phyloP scores from a whole-genome alignment of 2,329 filamentous ascomycete genomes.

The Diplodia sapinea region DNA sequence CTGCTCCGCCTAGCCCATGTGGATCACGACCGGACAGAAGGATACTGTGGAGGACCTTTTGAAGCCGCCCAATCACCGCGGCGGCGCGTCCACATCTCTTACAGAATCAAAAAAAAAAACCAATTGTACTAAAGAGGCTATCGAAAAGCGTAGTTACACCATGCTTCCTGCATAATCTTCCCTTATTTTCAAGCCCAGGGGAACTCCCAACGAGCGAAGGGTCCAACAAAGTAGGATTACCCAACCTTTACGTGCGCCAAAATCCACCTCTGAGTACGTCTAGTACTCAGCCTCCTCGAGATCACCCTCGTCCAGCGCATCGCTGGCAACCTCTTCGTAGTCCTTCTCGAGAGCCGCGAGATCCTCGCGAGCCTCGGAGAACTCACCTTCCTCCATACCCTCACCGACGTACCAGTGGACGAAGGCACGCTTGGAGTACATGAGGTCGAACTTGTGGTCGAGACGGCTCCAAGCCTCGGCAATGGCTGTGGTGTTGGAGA shows the following conservation, averaged over 20 bases:
- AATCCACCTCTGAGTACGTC: constrained; percentile 4
- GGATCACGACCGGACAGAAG: not conserved
- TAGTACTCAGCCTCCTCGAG: constrained; percentile 92
- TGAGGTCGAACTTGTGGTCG: constrained; percentile 98
- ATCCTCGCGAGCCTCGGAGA: constrained; percentile 98
- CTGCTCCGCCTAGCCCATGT: not conserved
- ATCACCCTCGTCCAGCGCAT: constrained; percentile 88
- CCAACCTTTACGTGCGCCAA: constrained; percentile 27
- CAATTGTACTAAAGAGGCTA: constrained; percentile 26
- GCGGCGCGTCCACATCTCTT: not conserved
- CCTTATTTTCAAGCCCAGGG: constrained; percentile 20
- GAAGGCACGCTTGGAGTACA: constrained; percentile 99
- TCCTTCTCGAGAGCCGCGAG: constrained; percentile 96
- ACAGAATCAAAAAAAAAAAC: constrained; percentile 5
- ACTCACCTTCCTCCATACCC: constrained; percentile 99
- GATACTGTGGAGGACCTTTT: not conserved
- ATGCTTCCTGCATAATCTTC: constrained; percentile 26
- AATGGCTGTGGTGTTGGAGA: constrained; percentile 98
- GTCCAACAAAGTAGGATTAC: constrained; percentile 28
- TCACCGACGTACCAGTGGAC: constrained; percentile 99
- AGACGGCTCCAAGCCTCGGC: constrained; percentile 97
- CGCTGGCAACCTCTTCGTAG: constrained; percentile 97
- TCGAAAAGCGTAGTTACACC: constrained; percentile 26
- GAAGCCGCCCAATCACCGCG: not conserved
- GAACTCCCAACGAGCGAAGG: constrained; percentile 21